These are phyloP conservation scores for Mucor circinelloides DNA, from an alignment of 371 early-diverging fungal species.

Conservation along the genomic window DNA sequence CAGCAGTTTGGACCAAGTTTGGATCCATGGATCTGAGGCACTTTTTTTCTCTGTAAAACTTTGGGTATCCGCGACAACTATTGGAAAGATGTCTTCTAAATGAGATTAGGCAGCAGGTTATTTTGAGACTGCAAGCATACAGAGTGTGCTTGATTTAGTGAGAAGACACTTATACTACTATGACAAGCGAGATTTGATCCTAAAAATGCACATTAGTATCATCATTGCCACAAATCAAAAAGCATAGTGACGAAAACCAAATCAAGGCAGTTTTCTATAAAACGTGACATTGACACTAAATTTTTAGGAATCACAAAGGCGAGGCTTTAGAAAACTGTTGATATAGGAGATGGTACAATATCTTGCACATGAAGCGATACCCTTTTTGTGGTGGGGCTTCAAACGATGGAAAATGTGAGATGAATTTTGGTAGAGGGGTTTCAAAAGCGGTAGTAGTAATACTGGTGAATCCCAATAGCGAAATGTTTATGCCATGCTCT, in stretches of 20 bases:
- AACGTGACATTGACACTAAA: background rate
- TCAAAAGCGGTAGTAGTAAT: background rate
- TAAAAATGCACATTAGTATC: background rate
- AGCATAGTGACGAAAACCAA: background rate
- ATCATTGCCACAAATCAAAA: background rate
- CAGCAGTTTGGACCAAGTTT: background rate
- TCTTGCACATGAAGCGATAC: too few relatives aligned
- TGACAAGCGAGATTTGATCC: background rate
- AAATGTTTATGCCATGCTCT: background rate
- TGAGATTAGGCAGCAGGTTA: background rate
- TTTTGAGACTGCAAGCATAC: background rate
- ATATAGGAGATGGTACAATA: too few relatives aligned
- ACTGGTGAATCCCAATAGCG: background rate
- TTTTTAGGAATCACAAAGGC: background rate
- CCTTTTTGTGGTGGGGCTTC: too few relatives aligned
- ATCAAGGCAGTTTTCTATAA: background rate
- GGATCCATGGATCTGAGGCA: background rate
- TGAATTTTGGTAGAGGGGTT: background rate
- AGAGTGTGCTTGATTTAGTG: too few relatives aligned
- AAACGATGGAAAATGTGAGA: too few relatives aligned
- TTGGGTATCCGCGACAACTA: too few relatives aligned
- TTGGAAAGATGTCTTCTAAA: background rate
- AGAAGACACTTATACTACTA: too few relatives aligned
- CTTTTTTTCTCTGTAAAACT: background rate
- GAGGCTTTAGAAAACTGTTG: background rate